phyloP scores from a whole-genome alignment of 2,329 filamentous ascomycete genomes.

The Diaporthe vaccinii region DNA sequence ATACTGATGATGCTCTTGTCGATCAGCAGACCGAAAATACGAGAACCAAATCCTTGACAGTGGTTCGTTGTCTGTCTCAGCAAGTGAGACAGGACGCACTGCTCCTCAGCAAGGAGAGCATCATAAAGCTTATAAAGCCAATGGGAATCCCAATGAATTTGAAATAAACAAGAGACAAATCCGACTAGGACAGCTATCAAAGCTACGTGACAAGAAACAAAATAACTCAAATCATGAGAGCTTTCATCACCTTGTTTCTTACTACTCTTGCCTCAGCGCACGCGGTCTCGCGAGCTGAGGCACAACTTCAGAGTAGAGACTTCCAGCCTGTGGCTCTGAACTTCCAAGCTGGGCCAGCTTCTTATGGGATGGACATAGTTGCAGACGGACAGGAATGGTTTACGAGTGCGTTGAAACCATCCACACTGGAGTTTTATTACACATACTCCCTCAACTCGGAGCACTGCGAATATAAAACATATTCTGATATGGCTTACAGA shows the following conservation, averaged over 20 bases:
- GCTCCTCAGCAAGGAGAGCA: background rate
- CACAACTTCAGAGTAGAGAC: conserved; percentile 4
- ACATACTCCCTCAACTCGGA: too few species aligned
- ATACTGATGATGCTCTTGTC: background rate
- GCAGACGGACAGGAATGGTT: conserved; percentile 35
- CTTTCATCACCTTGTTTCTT: background rate
- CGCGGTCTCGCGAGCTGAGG: background rate
- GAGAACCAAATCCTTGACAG: background rate
- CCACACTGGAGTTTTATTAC: background rate
- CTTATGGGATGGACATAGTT: conserved; percentile 28
- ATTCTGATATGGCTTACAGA: conserved; percentile 8
- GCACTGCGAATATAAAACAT: rapidly evolving
- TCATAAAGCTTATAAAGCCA: background rate
- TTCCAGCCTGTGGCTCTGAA: conserved; percentile 22
- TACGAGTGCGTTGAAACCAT: conserved; percentile 10
- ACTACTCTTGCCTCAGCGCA: background rate
- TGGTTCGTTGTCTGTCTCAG: background rate
- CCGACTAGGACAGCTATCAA: too few species aligned
- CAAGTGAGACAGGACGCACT: background rate
- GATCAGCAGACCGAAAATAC: conserved; percentile 1
- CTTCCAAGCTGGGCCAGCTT: conserved; percentile 25
- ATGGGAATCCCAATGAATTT: background rate
- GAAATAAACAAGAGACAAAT: too few species aligned
- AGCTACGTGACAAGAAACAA: background rate
- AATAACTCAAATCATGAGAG: conserved; percentile 6